Base-by-base conservation (phyloP, 345 rosid species). In the Acer campestre region DNA sequence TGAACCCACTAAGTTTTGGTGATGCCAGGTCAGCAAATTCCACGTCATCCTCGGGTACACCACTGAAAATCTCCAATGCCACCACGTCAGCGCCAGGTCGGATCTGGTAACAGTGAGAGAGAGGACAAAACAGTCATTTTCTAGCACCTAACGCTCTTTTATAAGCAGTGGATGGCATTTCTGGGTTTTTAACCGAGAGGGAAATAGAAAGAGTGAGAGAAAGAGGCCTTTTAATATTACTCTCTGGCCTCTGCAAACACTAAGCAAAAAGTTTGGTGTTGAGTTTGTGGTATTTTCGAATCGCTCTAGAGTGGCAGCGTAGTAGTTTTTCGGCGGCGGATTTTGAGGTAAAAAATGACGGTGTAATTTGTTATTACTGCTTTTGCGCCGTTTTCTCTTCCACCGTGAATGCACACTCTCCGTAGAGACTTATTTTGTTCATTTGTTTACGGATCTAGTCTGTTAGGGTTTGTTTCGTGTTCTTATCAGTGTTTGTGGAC, bases 81-180 rank as follows among this genome's bases (percentile, higher is more conserved):
- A 62, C 23, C 69, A 62, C 58, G 44, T 74, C 69, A 62, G 14
- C 55, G 9, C 22, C 64, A 55, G 29, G 64, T 23, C 4, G 44
- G 22, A 20, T 20, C 4, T 14, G 20, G 65, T 40, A 9, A 67
- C 4, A 40, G 53, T 7, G 17, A 17, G 62, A 29, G 73, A 13
- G 29, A 46, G 81, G 77, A 71, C 73, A 12, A n/a, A 72, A 71
- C 66, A 51, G 90, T 87, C 88, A 82, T 85, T 85, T 83, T 82
- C 70, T 0, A 31, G 74, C 78, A 82, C 87, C 80, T 40, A 77
- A 80, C 76, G 0, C 67, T 49, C 46, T 78, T 74, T 74, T 85
- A 83, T 67, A 85, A 81, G 62, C 65, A 71, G 63, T 4, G 75
- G 74, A 46, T 61, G 67, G 64, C 80, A 11, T 18, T 70, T 18